Conservation (phyloP, 345 rosid species). For the Bruguiera parviflora region DNA sequence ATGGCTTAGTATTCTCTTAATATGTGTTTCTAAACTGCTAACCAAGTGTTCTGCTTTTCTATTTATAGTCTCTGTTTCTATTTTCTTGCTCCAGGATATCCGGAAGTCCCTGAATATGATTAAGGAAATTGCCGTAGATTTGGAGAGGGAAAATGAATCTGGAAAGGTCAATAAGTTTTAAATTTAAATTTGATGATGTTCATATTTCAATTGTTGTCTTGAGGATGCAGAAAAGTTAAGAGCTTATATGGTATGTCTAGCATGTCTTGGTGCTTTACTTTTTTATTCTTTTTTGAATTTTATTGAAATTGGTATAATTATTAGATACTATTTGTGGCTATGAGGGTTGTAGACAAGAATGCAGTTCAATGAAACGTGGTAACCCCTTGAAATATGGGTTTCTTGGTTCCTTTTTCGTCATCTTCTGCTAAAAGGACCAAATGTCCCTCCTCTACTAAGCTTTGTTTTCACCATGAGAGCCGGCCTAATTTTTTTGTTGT, state of each 20-base stretch:
- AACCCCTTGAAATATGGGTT: no score
- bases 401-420: no score
- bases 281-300: not conserved
- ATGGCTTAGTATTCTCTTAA: not conserved
- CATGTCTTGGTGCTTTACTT: no score
- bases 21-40: not conserved
- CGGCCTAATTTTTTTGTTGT: not conserved
- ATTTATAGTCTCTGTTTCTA: not conserved
- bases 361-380: not conserved
- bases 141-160: slow-evolving; percentile 65
- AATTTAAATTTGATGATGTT: not conserved
- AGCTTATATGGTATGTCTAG: no score
- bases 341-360: not conserved
- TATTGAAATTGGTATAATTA: not conserved
- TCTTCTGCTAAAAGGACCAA: no score
- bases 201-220: not conserved
- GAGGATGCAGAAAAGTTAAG: not conserved
- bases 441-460: not conserved
- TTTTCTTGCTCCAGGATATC: slow-evolving; percentile 52
- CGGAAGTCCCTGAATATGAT: slow-evolving; percentile 55
- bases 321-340: not conserved
- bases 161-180: slow-evolving; percentile 45
- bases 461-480: not conserved
- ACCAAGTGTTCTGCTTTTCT: not conserved
- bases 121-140: slow-evolving; percentile 69